Evolutionary conservation across 371 early-diverging fungal species (phyloP).

Genomic region (Polyrhizophydium stewartii): DNA sequence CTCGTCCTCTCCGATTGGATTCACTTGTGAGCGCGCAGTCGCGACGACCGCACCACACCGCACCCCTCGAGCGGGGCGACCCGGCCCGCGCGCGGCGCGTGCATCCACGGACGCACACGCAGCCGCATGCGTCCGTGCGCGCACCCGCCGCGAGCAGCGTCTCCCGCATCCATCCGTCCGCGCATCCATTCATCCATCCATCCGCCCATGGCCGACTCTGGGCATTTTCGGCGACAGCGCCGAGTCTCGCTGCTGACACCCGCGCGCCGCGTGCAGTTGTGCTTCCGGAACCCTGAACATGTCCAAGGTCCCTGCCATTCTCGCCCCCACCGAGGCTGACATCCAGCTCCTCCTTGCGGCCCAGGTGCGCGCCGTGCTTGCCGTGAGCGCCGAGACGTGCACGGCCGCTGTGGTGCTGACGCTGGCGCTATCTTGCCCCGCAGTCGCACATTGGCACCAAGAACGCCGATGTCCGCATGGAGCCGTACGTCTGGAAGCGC

Average conservation of each 20-base stretch:
- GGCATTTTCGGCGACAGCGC: too few species aligned
- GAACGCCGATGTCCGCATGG: slow-evolving; percentile 88
- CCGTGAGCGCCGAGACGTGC: too few species aligned
- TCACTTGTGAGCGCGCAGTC: too few species aligned
- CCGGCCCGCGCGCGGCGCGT: too few species aligned
- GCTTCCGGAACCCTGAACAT: slow-evolving; percentile 7
- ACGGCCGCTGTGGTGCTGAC: background rate
- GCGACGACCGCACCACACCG: too few species aligned
- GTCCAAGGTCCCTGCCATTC: slow-evolving; percentile 48
- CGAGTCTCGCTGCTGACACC: too few species aligned
- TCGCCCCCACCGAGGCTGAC: slow-evolving; percentile 81
- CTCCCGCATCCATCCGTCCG: slow-evolving; percentile 7
- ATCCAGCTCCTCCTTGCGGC: slow-evolving; percentile 90
- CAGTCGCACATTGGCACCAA: slow-evolving; percentile 55
- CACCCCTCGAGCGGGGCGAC: too few species aligned
- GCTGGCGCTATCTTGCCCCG: background rate
- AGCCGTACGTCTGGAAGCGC: slow-evolving; percentile 89
- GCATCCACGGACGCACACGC: too few species aligned
- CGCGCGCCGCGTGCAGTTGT: background rate
- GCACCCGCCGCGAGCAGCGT: too few species aligned
- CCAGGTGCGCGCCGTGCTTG: slow-evolving; percentile 44
- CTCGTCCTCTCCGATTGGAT: too few species aligned
- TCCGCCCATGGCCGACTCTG: too few species aligned
- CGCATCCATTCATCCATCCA: background rate
- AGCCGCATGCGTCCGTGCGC: too few species aligned